phyloP scores from a whole-genome alignment of 2,329 filamentous ascomycete genomes.

The Penicillium hesseltinei region DNA sequence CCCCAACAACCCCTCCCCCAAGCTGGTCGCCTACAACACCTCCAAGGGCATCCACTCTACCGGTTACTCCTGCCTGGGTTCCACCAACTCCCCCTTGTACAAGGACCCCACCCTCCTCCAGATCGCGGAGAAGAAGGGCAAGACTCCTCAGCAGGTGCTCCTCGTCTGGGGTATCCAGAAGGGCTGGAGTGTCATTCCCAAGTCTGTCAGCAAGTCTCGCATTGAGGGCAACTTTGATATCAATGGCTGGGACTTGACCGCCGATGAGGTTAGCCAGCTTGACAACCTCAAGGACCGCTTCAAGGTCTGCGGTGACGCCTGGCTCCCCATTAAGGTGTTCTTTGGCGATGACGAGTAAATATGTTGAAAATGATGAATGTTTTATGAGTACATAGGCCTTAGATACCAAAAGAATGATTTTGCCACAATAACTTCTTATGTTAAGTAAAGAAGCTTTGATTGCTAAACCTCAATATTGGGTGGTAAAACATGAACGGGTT shows the following conservation, averaged over 20 bases:
- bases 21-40: conserved; percentile 52
- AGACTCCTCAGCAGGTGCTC: conserved; percentile 55
- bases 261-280: conserved; percentile 69
- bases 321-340: conserved; percentile 73
- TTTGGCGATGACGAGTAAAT: conserved; percentile 75
- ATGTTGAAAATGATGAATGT: conserved; percentile 15
- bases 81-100: conserved; percentile 54
- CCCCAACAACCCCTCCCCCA: conserved; percentile 68
- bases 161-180: conserved; percentile 75
- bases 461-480: background rate
- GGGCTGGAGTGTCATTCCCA: conserved; percentile 81
- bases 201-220: conserved; percentile 70
- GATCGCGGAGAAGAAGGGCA: conserved; percentile 56
- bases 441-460: background rate
- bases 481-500: background rate
- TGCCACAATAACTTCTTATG: background rate
- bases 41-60: conserved; percentile 55
- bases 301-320: conserved; percentile 75
- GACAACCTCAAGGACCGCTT: conserved; percentile 70
- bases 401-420: conserved; percentile 23
- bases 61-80: conserved; percentile 57
- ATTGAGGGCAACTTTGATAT: conserved; percentile 76
- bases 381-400: conserved; percentile 23
- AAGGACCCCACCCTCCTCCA: conserved; percentile 53
- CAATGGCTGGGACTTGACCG: conserved; percentile 70